A percentile compares a stretch with the other conserved stretches of the same genome.
Conservation (phyloP, 371 early-diverging fungal genomes). For the Rhizomucor miehei region DNA sequence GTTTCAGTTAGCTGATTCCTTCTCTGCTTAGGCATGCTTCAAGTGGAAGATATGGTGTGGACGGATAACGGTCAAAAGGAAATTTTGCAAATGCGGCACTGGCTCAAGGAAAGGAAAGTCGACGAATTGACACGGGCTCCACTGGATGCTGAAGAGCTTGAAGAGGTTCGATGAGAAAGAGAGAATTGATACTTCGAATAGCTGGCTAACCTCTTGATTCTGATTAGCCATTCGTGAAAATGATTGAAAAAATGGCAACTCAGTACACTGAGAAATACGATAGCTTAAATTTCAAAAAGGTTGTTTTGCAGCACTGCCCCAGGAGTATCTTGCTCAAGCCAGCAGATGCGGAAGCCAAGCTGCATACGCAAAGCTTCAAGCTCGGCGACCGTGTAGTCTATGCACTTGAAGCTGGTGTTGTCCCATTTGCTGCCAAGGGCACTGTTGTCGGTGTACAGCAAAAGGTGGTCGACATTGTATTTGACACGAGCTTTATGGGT, state of each 20-base stretch:
- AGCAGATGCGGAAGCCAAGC: slow-evolving; percentile 65
- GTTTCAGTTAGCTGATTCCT: neutral
- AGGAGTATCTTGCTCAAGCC: slow-evolving; percentile 75
- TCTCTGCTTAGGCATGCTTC: slow-evolving; percentile 19
- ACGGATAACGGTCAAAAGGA: slow-evolving; percentile 24
- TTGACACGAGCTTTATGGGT: slow-evolving; percentile 81
- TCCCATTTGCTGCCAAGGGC: slow-evolving; percentile 80
- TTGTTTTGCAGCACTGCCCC: slow-evolving; percentile 65
- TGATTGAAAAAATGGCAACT: slow-evolving; percentile 54
- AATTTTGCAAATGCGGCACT: slow-evolving; percentile 52
- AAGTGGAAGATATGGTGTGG: slow-evolving; percentile 30
- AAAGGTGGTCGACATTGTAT: slow-evolving; percentile 75
- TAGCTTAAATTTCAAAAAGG: slow-evolving; percentile 39
- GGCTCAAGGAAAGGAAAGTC: slow-evolving; percentile 65
- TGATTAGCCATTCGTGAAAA: slow-evolving; percentile 29
- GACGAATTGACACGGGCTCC: slow-evolving; percentile 66
- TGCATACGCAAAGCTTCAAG: slow-evolving; percentile 73
- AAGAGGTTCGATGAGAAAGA: slow-evolving; percentile 38
- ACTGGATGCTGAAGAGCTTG: slow-evolving; percentile 65
- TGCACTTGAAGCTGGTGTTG: slow-evolving; percentile 73
- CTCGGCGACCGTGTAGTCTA: slow-evolving; percentile 89
- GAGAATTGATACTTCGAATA: too few relatives aligned
- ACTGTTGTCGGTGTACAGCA: slow-evolving; percentile 81
- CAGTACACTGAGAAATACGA: slow-evolving; percentile 38
- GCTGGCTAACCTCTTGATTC: neutral